Evolutionary conservation across 208 protist species (phyloP).

Genomic region (Leishmania lainsoni): DNA sequence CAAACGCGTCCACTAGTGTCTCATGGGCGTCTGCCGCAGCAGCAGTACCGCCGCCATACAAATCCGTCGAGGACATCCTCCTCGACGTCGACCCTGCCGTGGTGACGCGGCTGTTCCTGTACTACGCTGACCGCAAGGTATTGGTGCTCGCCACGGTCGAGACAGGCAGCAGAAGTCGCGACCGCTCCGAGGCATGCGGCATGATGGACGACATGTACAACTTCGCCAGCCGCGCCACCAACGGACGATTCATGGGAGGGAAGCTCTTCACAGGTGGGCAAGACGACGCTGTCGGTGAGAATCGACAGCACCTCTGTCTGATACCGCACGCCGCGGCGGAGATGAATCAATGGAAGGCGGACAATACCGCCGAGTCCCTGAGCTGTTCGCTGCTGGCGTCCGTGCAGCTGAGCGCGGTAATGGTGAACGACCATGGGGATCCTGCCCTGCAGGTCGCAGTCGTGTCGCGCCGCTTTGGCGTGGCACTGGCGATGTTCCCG

Average conservation of each 20-base stretch:
- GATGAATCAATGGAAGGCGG: slow-evolving; percentile 35
- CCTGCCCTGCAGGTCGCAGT: slow-evolving; percentile 39
- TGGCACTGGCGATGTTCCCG: slow-evolving; percentile 37
- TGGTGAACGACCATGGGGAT: slow-evolving; percentile 34
- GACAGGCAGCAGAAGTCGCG: slow-evolving; percentile 14
- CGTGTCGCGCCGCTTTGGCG: slow-evolving; percentile 38
- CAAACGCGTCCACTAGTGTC: neutral
- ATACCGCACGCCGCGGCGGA: slow-evolving; percentile 46
- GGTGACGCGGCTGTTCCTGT: slow-evolving; percentile 45
- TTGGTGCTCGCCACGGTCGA: slow-evolving; percentile 43
- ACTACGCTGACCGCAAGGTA: slow-evolving; percentile 48
- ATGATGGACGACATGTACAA: slow-evolving; percentile 27
- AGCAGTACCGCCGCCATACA: slow-evolving; percentile 10
- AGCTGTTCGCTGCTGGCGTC: slow-evolving; percentile 22
- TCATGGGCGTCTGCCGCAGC: neutral
- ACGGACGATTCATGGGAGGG: slow-evolving; percentile 6
- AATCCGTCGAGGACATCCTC: slow-evolving; percentile 22
- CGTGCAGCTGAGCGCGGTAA: slow-evolving; percentile 36
- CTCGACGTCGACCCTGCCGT: slow-evolving; percentile 28
- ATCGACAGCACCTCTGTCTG: slow-evolving; percentile 32
- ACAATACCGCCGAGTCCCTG: slow-evolving; percentile 23
- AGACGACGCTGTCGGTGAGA: neutral
- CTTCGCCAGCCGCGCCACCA: slow-evolving; percentile 20
- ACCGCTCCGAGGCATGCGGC: neutral
- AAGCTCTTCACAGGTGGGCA: slow-evolving; percentile 3